Percentiles rank a stretch among this genome's conserved stretches.
phyloP scores from a whole-genome alignment of 1,139 yeast species.

The Debaryomyces fabryi region DNA sequence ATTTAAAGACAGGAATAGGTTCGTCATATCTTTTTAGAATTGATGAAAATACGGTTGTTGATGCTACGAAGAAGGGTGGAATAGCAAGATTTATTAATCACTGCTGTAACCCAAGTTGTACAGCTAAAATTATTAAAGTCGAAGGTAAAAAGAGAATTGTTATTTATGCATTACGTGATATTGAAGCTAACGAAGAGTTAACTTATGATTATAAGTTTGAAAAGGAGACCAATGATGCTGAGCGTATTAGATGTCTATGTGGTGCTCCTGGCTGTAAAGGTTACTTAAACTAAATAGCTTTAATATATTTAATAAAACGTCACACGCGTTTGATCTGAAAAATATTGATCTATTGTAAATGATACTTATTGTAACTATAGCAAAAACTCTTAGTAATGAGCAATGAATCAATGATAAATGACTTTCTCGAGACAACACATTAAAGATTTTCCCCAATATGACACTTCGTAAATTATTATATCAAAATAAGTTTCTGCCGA shows the following conservation, averaged over 20 bases:
- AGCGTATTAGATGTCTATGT: conserved; percentile 88
- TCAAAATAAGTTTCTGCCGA: background rate
- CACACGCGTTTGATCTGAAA: conserved; percentile 3
- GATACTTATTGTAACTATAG: background rate
- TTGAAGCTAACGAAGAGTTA: conserved; percentile 86
- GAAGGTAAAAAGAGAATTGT: conserved; percentile 95
- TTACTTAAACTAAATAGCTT: conserved; percentile 60
- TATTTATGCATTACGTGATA: conserved; percentile 87
- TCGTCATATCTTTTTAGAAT: conserved; percentile 90
- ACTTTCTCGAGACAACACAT: background rate
- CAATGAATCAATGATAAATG: background rate
- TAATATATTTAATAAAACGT: conserved; percentile 4
- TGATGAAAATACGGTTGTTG: conserved; percentile 93
- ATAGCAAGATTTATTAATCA: conserved; percentile 96
- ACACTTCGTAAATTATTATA: background rate
- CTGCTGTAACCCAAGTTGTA: conserved; percentile 96
- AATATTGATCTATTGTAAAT: background rate
- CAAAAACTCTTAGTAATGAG: background rate
- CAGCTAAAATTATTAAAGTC: conserved; percentile 93
- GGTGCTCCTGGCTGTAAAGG: conserved; percentile 97
- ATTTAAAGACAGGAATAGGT: conserved; percentile 90
- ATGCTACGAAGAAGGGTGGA: conserved; percentile 97
- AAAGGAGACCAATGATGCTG: conserved; percentile 87
- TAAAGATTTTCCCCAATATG: background rate
- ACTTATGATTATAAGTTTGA: conserved; percentile 96